Percentiles rank a stretch among this genome's conserved stretches.
Evolutionary conservation across 2,329 filamentous ascomycete species (phyloP).

Genomic region (Aspergillus costaricaensis): DNA sequence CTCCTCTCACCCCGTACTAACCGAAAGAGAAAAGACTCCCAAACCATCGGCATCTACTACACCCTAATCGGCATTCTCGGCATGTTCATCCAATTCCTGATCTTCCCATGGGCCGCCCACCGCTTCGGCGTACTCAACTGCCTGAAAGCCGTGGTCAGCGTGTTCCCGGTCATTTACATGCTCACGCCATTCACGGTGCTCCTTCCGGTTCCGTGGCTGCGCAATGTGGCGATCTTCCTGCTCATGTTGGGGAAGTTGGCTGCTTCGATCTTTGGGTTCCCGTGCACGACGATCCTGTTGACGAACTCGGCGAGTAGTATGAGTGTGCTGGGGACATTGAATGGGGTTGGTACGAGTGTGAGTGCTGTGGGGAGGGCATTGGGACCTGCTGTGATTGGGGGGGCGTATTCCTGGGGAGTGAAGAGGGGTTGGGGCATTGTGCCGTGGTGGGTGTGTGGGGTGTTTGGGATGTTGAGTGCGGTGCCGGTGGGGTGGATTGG

Average conservation of each 20-base stretch:
- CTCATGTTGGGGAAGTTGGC: constrained; percentile 75
- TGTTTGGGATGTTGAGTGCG: constrained; percentile 64
- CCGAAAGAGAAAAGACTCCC: constrained; percentile 53
- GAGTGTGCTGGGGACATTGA: constrained; percentile 79
- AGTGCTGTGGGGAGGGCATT: constrained; percentile 76
- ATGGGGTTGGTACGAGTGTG: constrained; percentile 84
- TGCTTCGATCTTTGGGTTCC: constrained; percentile 80
- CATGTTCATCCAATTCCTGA: constrained; percentile 79
- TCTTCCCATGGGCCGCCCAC: constrained; percentile 76
- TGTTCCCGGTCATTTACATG: constrained; percentile 75
- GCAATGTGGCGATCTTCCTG: constrained; percentile 62
- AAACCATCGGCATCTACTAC: constrained; percentile 81
- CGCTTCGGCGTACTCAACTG: constrained; percentile 73
- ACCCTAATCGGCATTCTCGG: constrained; percentile 78
- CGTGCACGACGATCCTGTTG: constrained; percentile 83
- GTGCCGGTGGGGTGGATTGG: constrained; percentile 73
- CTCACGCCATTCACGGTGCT: constrained; percentile 80
- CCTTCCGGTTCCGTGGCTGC: constrained; percentile 48
- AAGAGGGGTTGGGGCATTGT: constrained; percentile 70
- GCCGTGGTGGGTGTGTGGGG: constrained; percentile 77
- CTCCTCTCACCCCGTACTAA: no score
- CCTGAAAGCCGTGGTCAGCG: constrained; percentile 65
- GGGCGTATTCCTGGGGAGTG: constrained; percentile 74
- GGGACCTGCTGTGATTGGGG: constrained; percentile 74
- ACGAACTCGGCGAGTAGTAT: constrained; percentile 82